phyloP scores from a whole-genome alignment of 768 basidiomycete species.

The Cystofilobasidium bisporidii region DNA sequence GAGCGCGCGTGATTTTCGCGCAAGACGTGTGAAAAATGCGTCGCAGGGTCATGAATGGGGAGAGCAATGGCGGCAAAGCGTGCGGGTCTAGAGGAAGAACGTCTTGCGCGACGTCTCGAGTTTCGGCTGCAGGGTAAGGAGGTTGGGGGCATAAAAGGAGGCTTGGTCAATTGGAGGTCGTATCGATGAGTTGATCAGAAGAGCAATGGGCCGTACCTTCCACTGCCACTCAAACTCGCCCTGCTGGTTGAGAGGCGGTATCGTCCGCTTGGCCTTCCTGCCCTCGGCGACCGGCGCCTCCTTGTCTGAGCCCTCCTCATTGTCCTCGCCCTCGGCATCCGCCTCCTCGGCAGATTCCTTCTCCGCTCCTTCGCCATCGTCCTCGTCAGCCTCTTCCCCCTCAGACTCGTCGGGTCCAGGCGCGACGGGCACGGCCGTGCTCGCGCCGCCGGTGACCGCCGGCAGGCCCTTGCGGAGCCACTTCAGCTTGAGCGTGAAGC shows the following conservation, averaged over 20 bases:
- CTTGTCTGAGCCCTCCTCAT: slow-evolving; percentile 28
- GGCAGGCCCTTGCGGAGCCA: slow-evolving; percentile 84
- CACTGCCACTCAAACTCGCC: slow-evolving; percentile 81
- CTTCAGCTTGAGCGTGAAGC: slow-evolving; percentile 86
- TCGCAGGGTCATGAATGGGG: not conserved
- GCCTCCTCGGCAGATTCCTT: slow-evolving; percentile 34
- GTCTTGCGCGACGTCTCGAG: slow-evolving; percentile 81
- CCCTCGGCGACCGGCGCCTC: slow-evolving; percentile 39
- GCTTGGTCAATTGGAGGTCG: too few relatives aligned
- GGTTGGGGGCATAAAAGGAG: slow-evolving; percentile 9
- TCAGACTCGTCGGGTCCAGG: slow-evolving; percentile 48
- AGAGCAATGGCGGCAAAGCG: not conserved
- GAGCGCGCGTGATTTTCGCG: too few relatives aligned
- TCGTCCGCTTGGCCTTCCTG: slow-evolving; percentile 34
- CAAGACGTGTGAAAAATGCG: too few relatives aligned
- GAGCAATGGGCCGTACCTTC: too few relatives aligned
- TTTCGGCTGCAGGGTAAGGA: slow-evolving; percentile 56
- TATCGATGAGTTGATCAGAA: too few relatives aligned
- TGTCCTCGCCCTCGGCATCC: slow-evolving; percentile 35
- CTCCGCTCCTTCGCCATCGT: slow-evolving; percentile 39
- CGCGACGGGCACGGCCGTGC: slow-evolving; percentile 45
- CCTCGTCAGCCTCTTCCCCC: slow-evolving; percentile 34
- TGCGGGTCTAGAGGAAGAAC: slow-evolving; percentile 62
- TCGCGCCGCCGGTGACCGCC: slow-evolving; percentile 47
- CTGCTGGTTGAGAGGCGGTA: slow-evolving; percentile 47